phyloP scores from a whole-genome alignment of 139 green algal genomes.

The Tetraselmis striata region DNA sequence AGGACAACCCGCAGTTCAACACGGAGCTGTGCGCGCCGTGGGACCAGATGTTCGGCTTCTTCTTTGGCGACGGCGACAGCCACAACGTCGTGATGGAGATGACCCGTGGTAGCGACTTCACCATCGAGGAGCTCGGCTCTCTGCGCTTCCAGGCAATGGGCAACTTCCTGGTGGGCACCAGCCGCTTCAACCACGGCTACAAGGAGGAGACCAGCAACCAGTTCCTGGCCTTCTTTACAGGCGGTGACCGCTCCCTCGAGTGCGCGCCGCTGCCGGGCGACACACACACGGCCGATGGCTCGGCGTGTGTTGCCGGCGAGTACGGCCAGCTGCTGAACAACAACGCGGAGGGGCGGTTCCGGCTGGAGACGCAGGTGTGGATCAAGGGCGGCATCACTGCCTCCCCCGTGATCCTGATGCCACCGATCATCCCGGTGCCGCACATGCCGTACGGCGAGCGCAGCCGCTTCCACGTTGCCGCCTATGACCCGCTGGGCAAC shows the following conservation, averaged over 20 bases:
- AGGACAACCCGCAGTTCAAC: slow-evolving; percentile 8
- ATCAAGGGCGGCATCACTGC: slow-evolving; percentile 1
- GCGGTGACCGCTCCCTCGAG: slow-evolving; percentile 21
- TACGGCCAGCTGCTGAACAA: slow-evolving; percentile 23
- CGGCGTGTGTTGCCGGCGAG: neutral
- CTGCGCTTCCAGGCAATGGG: neutral
- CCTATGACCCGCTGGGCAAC: slow-evolving; percentile 18
- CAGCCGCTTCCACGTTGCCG: slow-evolving; percentile 17
- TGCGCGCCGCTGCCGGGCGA: slow-evolving; percentile 4
- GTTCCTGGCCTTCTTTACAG: slow-evolving; percentile 24
- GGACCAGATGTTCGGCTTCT: slow-evolving; percentile 20
- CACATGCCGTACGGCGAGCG: neutral
- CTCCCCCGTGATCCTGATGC: neutral
- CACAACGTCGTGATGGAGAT: slow-evolving; percentile 10
- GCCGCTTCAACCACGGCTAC: slow-evolving; percentile 1
- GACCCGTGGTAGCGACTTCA: slow-evolving; percentile 2
- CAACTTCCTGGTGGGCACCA: slow-evolving; percentile 6
- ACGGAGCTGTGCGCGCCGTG: slow-evolving; percentile 12
- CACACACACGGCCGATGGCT: neutral
- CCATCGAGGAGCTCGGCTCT: neutral
- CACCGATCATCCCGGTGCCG: neutral
- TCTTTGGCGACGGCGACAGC: slow-evolving; percentile 16
- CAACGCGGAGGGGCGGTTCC: slow-evolving; percentile 24
- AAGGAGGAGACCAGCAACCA: neutral
- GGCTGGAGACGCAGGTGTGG: neutral